Base-by-base conservation (phyloP, 768 basidiomycete genomes). In the Agrocybe chaxingu region DNA sequence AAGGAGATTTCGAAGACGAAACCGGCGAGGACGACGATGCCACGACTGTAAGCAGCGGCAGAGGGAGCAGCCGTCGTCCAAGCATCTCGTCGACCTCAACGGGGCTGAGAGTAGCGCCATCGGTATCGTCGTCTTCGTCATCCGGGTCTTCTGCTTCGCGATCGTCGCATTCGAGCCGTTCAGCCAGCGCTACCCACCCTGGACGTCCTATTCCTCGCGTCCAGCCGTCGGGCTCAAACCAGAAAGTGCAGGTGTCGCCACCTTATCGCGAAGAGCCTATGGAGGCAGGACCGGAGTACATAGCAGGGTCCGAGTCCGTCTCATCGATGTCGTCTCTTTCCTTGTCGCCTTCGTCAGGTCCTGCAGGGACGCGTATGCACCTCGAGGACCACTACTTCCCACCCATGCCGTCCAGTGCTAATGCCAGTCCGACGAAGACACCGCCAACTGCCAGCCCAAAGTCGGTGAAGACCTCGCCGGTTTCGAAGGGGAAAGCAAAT, bases 241-340 rank as follows among this genome's bases (percentile, higher is more conserved):
- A 66, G 37, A 85, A 84, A 66, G 66, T 85, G 1, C 82, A 81
- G 38, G 69, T 84, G 1, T 81, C 82, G 0, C 79, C 80, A 1
- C 69, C 66, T 7, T 64, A 73, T 52, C 58, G 66, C 8, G 74
- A 71, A 1, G 83, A 87, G 61, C 75, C 83, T 2, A 76, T 70
- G 65, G 79, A 82, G 61, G 84, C 82, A 0, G 78, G 78, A 5
- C 57, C 62, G 29, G 68, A 58, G 42, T 52, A 55, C 30, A 7
- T 34, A n/a, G 50, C 48, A 12, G 31, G 37, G 40, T 37, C 49
- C 36, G 19, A 29, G 19, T 45, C 50, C 10, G 48, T 60, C 46
- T 53, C 52, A 18, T 59, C 54, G 44, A 60, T 51, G n/a, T 43
- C 42, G 5, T 57, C 63, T 7, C 67, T 63, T 9, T 43, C 62